Evolutionary conservation across 192 early-diverging fungal genomes (phyloP).

Genomic region (Spizellomyces sp.): DNA sequence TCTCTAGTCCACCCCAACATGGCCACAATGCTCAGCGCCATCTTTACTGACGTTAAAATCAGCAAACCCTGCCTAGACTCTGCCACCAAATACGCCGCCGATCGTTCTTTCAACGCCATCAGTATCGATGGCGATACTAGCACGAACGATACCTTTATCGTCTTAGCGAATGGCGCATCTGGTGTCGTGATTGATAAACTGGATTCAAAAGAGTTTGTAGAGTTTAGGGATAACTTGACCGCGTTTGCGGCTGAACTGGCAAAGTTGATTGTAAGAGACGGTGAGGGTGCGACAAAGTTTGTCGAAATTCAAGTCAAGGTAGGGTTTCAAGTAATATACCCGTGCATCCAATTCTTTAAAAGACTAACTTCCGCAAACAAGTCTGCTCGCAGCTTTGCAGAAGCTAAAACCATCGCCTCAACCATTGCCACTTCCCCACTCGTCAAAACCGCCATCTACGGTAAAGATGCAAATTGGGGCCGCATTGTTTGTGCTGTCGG

Average conservation of each 20-base stretch:
- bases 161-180: slow-evolving; percentile 84
- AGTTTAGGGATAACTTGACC: slow-evolving; percentile 74
- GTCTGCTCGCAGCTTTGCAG: slow-evolving; percentile 72
- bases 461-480: slow-evolving; percentile 98
- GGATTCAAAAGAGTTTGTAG: slow-evolving; percentile 56
- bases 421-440: slow-evolving; percentile 91
- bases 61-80: slow-evolving; percentile 62
- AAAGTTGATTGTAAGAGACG: slow-evolving; percentile 89
- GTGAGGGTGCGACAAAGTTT: slow-evolving; percentile 98
- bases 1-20: slow-evolving; percentile 87
- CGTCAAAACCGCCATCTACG: slow-evolving; percentile 95
- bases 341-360: not conserved
- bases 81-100: slow-evolving; percentile 79
- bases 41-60: slow-evolving; percentile 84
- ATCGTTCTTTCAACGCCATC: slow-evolving; percentile 94
- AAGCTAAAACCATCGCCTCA: slow-evolving; percentile 79
- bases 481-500: slow-evolving; percentile 91
- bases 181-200: slow-evolving; percentile 32
- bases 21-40: slow-evolving; percentile 88
- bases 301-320: slow-evolving; percentile 85
- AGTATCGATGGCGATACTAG: slow-evolving; percentile 95
- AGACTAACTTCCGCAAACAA: slow-evolving; percentile 15
- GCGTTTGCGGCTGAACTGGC: slow-evolving; percentile 87
- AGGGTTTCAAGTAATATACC: not conserved
- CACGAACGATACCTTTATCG: slow-evolving; percentile 92